Percentiles rank a stretch among this genome's conserved stretches.
Evolutionary conservation across 441 rosid species (phyloP).

Genomic region (Populus hybrid): DNA sequence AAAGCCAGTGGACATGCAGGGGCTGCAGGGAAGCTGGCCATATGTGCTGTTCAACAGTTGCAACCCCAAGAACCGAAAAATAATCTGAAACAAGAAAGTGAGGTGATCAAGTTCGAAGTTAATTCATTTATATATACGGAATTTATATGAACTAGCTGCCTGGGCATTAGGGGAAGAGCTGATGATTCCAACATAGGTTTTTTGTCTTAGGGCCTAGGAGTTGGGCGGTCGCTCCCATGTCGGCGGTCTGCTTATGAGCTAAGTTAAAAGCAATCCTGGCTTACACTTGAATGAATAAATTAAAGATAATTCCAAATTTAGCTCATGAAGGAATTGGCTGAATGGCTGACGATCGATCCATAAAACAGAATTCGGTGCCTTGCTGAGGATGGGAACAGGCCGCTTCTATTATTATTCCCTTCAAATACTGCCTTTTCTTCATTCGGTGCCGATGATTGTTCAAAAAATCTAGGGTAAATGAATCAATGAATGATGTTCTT

Average conservation of each 20-base stretch:
- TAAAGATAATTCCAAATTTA: neutral
- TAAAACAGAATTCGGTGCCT: too few species aligned
- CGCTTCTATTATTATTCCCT: too few species aligned
- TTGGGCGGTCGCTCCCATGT: conserved; percentile 28
- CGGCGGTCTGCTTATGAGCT: conserved; percentile 15
- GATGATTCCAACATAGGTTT: conserved; percentile 30
- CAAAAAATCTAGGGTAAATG: too few species aligned
- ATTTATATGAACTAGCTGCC: neutral
- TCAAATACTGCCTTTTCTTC: too few species aligned
- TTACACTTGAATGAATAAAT: neutral
- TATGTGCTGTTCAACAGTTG: conserved; percentile 7
- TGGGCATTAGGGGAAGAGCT: conserved; percentile 8
- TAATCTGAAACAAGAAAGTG: neutral
- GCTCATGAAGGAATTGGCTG: neutral
- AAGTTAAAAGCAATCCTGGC: neutral
- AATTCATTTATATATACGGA: conserved; percentile 13
- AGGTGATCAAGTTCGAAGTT: conserved; percentile 6
- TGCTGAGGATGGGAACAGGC: too few species aligned
- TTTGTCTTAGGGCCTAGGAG: conserved; percentile 25
- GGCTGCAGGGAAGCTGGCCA: conserved; percentile 40
- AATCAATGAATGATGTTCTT: too few species aligned
- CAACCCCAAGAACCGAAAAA: neutral
- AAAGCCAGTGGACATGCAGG: conserved; percentile 37
- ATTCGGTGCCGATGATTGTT: neutral
- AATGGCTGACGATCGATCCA: neutral